phyloP scores from a whole-genome alignment of 129 eudicot genomes.

The Tagetes patula region DNA sequence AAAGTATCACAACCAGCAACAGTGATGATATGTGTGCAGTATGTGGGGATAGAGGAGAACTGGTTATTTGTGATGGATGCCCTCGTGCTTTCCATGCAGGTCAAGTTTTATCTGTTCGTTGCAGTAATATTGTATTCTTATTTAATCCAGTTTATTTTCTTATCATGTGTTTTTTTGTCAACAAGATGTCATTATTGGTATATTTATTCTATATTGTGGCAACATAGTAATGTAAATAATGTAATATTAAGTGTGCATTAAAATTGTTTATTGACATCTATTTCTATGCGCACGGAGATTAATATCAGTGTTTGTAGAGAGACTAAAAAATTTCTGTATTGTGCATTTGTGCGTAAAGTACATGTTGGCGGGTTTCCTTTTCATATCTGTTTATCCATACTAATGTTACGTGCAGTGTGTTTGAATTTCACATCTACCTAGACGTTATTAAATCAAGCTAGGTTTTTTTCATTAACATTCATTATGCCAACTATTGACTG shows the following conservation, averaged over 20 bases:
- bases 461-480: neutral
- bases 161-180: neutral
- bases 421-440: neutral
- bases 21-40: conserved; percentile 96
- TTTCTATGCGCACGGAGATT: conserved; percentile 4
- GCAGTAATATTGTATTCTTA: neutral
- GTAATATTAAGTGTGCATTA: conserved; percentile 20
- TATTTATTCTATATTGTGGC: conserved; percentile 11
- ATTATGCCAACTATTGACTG: neutral
- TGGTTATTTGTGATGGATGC: conserved; percentile 74
- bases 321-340: conserved; percentile 6
- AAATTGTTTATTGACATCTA: neutral
- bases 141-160: neutral
- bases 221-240: neutral
- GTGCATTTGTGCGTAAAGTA: neutral
- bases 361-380: neutral
- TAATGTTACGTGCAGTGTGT: conserved; percentile 10
- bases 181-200: conserved; percentile 17
- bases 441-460: neutral
- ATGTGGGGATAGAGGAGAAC: conserved; percentile 87
- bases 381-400: conserved; percentile 5
- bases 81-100: conserved; percentile 97
- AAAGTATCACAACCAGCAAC: conserved; percentile 54
- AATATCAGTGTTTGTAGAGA: conserved; percentile 4
- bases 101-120: conserved; percentile 24